Evolutionary conservation across 2,329 filamentous ascomycete species (phyloP).

Genomic region (Akanthomyces dipterigenus): DNA sequence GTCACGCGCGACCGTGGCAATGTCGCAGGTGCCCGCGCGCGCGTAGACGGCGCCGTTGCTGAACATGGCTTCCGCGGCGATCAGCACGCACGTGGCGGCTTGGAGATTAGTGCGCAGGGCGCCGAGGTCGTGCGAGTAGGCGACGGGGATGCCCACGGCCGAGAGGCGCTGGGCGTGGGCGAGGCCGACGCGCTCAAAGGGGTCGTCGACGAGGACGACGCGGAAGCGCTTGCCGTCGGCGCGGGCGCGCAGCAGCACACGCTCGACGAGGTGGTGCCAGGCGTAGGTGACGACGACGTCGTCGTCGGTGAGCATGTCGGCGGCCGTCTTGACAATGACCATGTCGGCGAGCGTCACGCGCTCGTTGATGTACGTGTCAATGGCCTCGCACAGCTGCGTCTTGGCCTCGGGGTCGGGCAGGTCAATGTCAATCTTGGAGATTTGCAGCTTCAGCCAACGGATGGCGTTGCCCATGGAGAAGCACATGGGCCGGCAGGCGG

Average conservation of each 20-base stretch:
- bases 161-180: conserved; percentile 61
- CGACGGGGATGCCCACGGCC: conserved; percentile 64
- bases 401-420: conserved; percentile 78
- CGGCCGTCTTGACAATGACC: conserved; percentile 72
- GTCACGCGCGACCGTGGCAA: conserved; percentile 76
- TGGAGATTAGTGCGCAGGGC: conserved; percentile 69
- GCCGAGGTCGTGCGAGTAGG: conserved; percentile 72
- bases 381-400: conserved; percentile 66
- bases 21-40: conserved; percentile 75
- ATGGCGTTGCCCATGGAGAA: conserved; percentile 98
- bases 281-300: conserved; percentile 84
- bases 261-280: conserved; percentile 78
- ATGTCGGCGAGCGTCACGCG: conserved; percentile 81
- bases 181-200: conserved; percentile 45
- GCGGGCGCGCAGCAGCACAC: conserved; percentile 68
- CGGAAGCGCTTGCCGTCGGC: conserved; percentile 66
- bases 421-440: conserved; percentile 84
- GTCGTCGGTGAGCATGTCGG: conserved; percentile 67
- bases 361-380: conserved; percentile 86
- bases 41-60: conserved; percentile 89
- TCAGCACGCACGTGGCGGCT: conserved; percentile 63
- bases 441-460: conserved; percentile 85
- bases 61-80: conserved; percentile 92
- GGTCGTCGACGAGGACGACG: conserved; percentile 76
- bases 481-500: conserved; percentile 88